Conservation (phyloP, 129 eudicot species). For the Heracleum sosnowskyi region DNA sequence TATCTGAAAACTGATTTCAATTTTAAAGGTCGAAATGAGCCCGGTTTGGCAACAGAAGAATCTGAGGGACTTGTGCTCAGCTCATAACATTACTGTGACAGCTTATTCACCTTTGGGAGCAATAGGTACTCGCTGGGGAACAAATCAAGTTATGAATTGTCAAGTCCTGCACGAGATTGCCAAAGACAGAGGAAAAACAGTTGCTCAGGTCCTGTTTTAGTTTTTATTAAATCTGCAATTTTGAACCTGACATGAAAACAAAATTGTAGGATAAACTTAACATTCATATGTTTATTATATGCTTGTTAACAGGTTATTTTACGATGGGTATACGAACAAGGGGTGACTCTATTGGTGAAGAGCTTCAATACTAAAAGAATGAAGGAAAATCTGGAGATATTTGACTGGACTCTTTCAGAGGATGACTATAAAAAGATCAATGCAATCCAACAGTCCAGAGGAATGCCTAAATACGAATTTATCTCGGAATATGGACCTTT, state of each 20-base stretch:
- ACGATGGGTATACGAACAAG: constrained; percentile 41
- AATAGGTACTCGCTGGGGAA: constrained; percentile 14
- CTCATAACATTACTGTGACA: constrained; percentile 15
- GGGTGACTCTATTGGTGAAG: constrained; percentile 26
- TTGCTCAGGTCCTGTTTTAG: constrained; percentile 14
- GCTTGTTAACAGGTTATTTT: constrained; percentile 20
- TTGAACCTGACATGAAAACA: not conserved
- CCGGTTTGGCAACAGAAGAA: constrained; percentile 33
- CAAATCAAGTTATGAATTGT: constrained; percentile 21
- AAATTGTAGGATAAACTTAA: not conserved
- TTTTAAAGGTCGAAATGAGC: constrained; percentile 23
- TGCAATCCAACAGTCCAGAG: constrained; percentile 23
- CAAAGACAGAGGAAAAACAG: constrained; percentile 25
- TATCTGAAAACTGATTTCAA: not conserved
- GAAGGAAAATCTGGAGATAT: constrained; percentile 29
- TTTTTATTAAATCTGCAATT: not conserved
- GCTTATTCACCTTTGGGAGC: constrained; percentile 39
- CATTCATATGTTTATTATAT: not conserved
- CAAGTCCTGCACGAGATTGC: constrained; percentile 27
- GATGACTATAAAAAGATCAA: constrained; percentile 26
- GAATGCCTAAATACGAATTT: constrained; percentile 10
- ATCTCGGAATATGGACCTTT: constrained; percentile 24
- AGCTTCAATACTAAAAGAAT: constrained; percentile 39
- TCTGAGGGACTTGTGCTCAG: constrained; percentile 25
- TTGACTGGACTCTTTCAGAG: constrained; percentile 23